Evolutionary conservation across 495 filamentous ascomycete species (phyloP), one percentile per base, ranked within the genome.

Genomic region (Penicillium desertorum): DNA sequence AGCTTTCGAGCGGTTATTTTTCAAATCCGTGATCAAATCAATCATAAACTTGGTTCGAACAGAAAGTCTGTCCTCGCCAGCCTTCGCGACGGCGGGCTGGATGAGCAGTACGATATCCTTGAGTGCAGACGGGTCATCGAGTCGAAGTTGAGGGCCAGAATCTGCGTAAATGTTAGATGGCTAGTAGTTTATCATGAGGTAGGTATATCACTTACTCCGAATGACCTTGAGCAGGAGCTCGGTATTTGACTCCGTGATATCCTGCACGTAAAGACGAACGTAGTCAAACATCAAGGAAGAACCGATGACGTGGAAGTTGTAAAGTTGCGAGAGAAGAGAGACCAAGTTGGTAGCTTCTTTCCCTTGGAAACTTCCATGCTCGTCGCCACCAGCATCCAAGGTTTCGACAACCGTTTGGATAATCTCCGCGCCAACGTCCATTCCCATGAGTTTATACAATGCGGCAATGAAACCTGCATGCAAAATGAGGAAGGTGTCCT

Each of bases 41-140:
- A 98, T 92, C 95, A 98, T 98, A 74, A 97, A 98, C 60, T 88
- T 95, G 1, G 92, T 96, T 47, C 94, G 86, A 11, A 96, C 88
- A 14, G 91, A 93, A 17, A 96, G 77, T 44, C 81, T 86, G 17
- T 78, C 76, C 67, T 89, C 86, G 32, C 87, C 88, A 32, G 77
- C 75, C 48, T 82, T 84, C 7, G 83, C 72, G 12, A 91, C 81
- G 9, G 86, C 82, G 11, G 84, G 84, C 61, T 91, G 89, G 54
- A 96, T 84, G 52, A 89, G 79, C 19, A 88, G 64, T 10, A 96
- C 88, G 54, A 98, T 95, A 58, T 96, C 90, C 71, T 95, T 96
- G 37, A 98, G 71, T n/a, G 93, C 80, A 22, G 88, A 85, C 0
- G 93, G 90, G 63, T 98, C 93, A 58, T 98, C 95, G 56, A 90